phyloP scores from a whole-genome alignment of 2,329 filamentous ascomycete species.

The Trichoderma semiorbis region DNA sequence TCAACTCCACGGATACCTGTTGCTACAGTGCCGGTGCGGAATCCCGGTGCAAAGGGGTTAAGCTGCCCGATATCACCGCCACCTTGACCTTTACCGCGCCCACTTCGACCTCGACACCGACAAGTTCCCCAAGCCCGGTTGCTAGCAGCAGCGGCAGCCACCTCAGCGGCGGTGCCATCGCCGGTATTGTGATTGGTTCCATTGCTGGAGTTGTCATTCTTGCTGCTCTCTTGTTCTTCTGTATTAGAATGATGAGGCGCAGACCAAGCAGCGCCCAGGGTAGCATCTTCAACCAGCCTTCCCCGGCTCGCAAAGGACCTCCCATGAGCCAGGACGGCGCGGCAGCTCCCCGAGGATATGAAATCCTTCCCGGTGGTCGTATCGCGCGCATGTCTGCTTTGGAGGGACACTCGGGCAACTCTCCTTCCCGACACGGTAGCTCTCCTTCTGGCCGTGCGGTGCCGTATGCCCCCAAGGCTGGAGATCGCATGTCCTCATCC shows the following conservation, averaged over 20 bases:
- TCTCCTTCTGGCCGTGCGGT: conserved; percentile 38
- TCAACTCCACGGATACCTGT: conserved; percentile 92
- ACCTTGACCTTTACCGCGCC: conserved; percentile 58
- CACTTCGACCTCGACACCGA: conserved; percentile 38
- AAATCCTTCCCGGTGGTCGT: conserved; percentile 78
- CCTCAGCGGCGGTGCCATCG: conserved; percentile 82
- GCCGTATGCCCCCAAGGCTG: conserved; percentile 46
- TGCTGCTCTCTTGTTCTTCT: conserved; percentile 66
- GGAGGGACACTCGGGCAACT: conserved; percentile 67
- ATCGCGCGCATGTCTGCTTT: conserved; percentile 95
- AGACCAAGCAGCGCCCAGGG: conserved; percentile 60
- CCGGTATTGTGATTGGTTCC: conserved; percentile 82
- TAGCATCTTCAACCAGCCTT: conserved; percentile 86
- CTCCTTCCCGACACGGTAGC: conserved; percentile 51
- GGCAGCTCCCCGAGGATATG: conserved; percentile 54
- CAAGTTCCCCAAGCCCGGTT: conserved; percentile 1
- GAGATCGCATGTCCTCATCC: conserved; percentile 63
- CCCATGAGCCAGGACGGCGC: conserved; percentile 38
- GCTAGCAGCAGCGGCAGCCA: conserved; percentile 31
- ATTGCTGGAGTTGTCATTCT: conserved; percentile 68
- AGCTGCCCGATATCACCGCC: conserved; percentile 70
- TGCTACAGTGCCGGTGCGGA: conserved; percentile 81
- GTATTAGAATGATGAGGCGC: conserved; percentile 50
- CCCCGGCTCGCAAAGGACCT: conserved; percentile 58
- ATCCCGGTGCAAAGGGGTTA: conserved; percentile 68